Evolutionary conservation across 2,329 filamentous ascomycete species (phyloP).

Genomic region (Trichoderma atrobrunneum): DNA sequence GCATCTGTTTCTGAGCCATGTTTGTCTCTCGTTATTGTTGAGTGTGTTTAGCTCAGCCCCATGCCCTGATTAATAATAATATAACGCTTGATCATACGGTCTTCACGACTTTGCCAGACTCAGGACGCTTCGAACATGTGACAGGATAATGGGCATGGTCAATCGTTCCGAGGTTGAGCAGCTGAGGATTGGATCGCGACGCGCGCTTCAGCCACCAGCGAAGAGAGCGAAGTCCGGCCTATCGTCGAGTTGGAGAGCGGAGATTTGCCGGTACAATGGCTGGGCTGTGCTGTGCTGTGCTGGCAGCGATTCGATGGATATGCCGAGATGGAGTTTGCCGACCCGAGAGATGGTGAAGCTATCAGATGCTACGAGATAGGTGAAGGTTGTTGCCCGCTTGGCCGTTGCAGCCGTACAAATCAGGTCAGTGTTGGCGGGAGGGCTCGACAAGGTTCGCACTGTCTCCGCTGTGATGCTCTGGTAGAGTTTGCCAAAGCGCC

Average conservation of each 20-base stretch:
- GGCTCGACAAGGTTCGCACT: background rate
- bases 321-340: constrained; percentile 8
- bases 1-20: constrained; percentile 74
- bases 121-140: constrained; percentile 30
- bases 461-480: background rate
- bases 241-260: background rate
- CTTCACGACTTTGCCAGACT: constrained; percentile 34
- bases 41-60: constrained; percentile 24
- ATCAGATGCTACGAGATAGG: constrained; percentile 3
- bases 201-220: constrained; percentile 13
- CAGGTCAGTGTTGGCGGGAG: background rate
- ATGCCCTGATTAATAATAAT: constrained; percentile 27
- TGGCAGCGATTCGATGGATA: background rate
- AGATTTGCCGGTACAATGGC: background rate
- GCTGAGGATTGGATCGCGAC: constrained; percentile 12
- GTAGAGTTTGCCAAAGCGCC: fast-evolving
- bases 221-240: background rate
- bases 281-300: constrained; percentile 8
- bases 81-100: background rate
- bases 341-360: constrained; percentile 8
- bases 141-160: constrained; percentile 35
- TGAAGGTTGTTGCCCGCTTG: constrained; percentile 12
- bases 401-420: constrained; percentile 12
- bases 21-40: constrained; percentile 17
- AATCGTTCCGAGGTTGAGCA: constrained; percentile 15